A percentile compares a stretch with the other conserved stretches of the same genome.
Evolutionary conservation across 495 filamentous ascomycete genomes (phyloP).

Genomic region (Hypoxylon crocopeplum): DNA sequence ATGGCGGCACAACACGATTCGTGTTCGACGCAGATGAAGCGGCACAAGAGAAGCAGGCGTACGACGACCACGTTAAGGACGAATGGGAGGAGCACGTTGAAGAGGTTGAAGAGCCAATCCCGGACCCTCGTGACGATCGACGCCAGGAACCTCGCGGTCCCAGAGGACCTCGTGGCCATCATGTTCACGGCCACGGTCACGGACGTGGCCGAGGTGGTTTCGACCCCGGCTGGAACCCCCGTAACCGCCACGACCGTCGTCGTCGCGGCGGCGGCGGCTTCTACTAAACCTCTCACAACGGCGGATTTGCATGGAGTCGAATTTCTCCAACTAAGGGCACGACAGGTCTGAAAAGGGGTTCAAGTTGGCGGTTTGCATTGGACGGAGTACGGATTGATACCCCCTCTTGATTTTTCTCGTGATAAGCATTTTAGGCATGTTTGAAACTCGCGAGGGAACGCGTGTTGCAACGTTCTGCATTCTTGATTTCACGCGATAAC

Average conservation of each 20-base stretch:
- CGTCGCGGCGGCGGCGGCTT: slow-evolving; percentile 36
- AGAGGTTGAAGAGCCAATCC: slow-evolving; percentile 64
- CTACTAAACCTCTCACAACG: slow-evolving; percentile 6
- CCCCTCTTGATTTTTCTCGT: slow-evolving; percentile 17
- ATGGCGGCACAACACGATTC: slow-evolving; percentile 81
- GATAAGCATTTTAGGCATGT: background rate
- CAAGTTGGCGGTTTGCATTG: slow-evolving; percentile 11
- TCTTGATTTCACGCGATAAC: no score
- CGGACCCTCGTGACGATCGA: slow-evolving; percentile 41
- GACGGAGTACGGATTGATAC: slow-evolving; percentile 35
- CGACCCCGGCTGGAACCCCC: slow-evolving; percentile 28
- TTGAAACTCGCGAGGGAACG: no score
- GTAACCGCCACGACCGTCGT: slow-evolving; percentile 36
- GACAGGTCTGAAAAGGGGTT: slow-evolving; percentile 9
- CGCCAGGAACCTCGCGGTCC: slow-evolving; percentile 42
- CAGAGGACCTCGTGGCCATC: slow-evolving; percentile 35
- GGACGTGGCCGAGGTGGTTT: slow-evolving; percentile 36
- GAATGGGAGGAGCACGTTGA: slow-evolving; percentile 81
- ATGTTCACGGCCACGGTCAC: slow-evolving; percentile 37
- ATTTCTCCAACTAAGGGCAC: background rate
- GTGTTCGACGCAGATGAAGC: slow-evolving; percentile 85
- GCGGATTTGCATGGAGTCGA: background rate
- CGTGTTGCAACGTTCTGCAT: no score
- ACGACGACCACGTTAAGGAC: slow-evolving; percentile 71
- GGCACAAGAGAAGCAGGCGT: slow-evolving; percentile 68